Evolutionary conservation across 495 filamentous ascomycete species (phyloP), one percentile per base, ranked within the genome.

Genomic region (Polyplosphaeria fusca): DNA sequence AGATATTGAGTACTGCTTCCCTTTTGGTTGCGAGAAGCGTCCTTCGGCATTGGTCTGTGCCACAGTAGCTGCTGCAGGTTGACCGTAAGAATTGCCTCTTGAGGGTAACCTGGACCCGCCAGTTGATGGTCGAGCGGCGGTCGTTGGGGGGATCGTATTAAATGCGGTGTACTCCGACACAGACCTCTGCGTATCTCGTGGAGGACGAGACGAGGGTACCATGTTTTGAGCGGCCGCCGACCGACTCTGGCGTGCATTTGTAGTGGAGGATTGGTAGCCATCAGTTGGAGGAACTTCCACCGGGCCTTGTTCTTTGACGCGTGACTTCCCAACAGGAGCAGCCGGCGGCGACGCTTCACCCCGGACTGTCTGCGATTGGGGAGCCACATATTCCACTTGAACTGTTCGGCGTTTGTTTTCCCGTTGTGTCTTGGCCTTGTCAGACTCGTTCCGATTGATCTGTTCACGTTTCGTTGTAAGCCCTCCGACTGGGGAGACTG

Each of bases 311-410:
- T 76, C 74, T 20, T 77, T 73, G 40, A 75, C 77, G 26, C 81
- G 78, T n/a, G 79, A 80, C 58, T 65, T 58, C 16, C 63, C 37
- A 13, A 68, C 68, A 5, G 63, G 63, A 5, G 67, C 67, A 7
- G 70, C 63, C 26, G 61, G 57, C 1, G 60, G 47, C n/a, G 69
- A 54, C 7, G 71, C 54, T 58, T 88, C 85, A 44, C 85, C 86
- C 63, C 87, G 72, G 2, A 74, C 70, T 3, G 93, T 96, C 60
- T 89, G 83, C 16, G 88, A 93, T 26, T 84, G 83, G 32, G 93
- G 94, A 37, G 89, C 86, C 46, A 99, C 94, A 75, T 99, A 99
- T 73, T 99, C 93, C 12, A 97, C 89, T 71, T 99, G 93, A 0
- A 99, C 90, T 0, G 93, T 99, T 50, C 90, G 81, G 32, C 93